phyloP scores from a whole-genome alignment of 495 filamentous ascomycete genomes.

The Talaromyces proteolyticus region DNA sequence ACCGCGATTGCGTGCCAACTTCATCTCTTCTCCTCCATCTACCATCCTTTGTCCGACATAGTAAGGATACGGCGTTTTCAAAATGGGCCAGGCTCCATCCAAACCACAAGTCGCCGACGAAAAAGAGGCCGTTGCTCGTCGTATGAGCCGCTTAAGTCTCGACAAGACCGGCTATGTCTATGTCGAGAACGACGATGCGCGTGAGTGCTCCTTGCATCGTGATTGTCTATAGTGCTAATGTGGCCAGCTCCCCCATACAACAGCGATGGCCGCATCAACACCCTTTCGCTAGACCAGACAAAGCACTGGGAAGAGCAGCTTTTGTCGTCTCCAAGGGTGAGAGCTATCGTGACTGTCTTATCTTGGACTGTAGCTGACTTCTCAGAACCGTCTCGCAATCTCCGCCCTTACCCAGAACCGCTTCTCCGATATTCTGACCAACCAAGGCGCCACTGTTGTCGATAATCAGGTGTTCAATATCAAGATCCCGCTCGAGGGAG shows the following conservation, averaged over 20 bases:
- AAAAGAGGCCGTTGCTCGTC: not conserved
- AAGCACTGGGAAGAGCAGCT: conserved; percentile 16
- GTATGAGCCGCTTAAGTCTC: conserved; percentile 5
- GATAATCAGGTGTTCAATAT: conserved; percentile 77
- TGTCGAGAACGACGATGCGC: conserved; percentile 1
- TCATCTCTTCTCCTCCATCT: no score
- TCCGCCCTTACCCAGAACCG: conserved; percentile 56
- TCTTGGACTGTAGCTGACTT: not conserved
- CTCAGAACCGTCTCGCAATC: conserved; percentile 59
- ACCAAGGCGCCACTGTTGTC: conserved; percentile 42
- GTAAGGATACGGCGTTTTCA: no score
- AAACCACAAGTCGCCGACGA: not conserved
- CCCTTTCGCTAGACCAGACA: conserved; percentile 10
- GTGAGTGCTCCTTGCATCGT: not conserved
- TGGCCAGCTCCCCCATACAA: conserved; percentile 12
- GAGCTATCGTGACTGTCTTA: not conserved
- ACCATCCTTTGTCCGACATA: no score
- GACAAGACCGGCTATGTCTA: conserved; percentile 5
- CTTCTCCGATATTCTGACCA: conserved; percentile 45
- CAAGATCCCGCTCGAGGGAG: conserved; percentile 74
- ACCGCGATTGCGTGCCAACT: no score
- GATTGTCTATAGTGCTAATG: not conserved
- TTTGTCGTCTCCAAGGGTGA: conserved; percentile 16
- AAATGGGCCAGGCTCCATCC: conserved; percentile 3
- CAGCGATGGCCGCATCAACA: conserved; percentile 8